Evolutionary conservation across 208 protist species (phyloP).

Genomic region (Wallacemonas sp.): DNA sequence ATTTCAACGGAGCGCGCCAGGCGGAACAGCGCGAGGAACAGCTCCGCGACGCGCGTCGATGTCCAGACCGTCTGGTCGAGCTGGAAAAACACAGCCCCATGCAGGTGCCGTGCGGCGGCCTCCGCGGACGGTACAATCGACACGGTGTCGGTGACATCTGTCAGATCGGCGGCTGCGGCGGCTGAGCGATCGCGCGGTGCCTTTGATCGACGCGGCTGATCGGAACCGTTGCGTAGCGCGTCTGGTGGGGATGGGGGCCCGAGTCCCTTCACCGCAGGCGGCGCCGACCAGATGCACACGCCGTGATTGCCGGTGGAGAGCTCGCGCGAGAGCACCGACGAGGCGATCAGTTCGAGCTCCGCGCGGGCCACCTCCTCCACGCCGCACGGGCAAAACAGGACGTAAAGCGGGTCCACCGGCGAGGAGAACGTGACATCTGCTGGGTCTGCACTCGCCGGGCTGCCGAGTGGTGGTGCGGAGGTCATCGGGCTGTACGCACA

Average conservation of each 20-base stretch:
- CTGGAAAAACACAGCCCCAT: slow-evolving; percentile 23
- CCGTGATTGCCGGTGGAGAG: not conserved
- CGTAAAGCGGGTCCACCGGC: slow-evolving; percentile 17
- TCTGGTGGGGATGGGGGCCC: not conserved
- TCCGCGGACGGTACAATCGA: not conserved
- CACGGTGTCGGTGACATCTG: too few relatives aligned
- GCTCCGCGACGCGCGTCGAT: not conserved
- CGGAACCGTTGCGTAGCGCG: too few relatives aligned
- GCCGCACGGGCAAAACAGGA: slow-evolving; percentile 35
- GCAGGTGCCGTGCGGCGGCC: not conserved
- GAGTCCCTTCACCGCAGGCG: not conserved
- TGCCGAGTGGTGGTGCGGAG: too few relatives aligned
- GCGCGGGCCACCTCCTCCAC: slow-evolving; percentile 44
- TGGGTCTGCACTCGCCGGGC: too few relatives aligned
- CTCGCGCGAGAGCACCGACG: not conserved
- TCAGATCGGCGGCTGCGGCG: not conserved
- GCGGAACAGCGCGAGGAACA: slow-evolving; percentile 17
- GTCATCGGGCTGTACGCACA: too few relatives aligned
- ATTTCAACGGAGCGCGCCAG: slow-evolving; percentile 28
- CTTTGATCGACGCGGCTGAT: too few relatives aligned
- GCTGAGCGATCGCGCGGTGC: too few relatives aligned
- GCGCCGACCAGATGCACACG: not conserved
- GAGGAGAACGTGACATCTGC: not conserved
- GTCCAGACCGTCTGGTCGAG: not conserved
- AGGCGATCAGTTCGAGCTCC: not conserved